A percentile compares a stretch with the other conserved stretches of the same genome.
phyloP scores from a whole-genome alignment of 2,329 filamentous ascomycete species.

The Pyrenophora seminiperda region DNA sequence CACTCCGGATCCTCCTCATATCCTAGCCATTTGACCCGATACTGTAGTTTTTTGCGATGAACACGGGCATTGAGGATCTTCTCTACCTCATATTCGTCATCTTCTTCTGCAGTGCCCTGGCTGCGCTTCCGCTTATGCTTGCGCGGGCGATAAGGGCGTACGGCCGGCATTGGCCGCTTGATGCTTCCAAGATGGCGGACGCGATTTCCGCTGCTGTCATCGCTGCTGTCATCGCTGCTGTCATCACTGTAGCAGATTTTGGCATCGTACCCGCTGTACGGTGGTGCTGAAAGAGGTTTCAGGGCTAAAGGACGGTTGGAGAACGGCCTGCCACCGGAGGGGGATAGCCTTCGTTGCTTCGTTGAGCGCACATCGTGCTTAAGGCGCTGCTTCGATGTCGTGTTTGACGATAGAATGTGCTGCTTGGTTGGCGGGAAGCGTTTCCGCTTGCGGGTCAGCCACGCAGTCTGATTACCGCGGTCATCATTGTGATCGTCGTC shows the following conservation, averaged over 20 bases:
- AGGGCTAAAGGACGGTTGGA: background rate
- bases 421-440: conserved; percentile 3
- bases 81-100: conserved; percentile 9
- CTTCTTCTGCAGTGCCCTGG: background rate
- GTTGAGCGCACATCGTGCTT: background rate
- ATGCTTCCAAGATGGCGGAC: background rate
- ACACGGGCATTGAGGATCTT: conserved; percentile 2
- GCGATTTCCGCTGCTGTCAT: no score
- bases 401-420: background rate
- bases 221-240: conserved; percentile 1
- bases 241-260: conserved; percentile 7
- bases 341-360: background rate
- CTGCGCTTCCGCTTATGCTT: conserved; percentile 3
- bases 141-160: background rate
- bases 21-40: conserved; percentile 5
- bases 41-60: conserved; percentile 1
- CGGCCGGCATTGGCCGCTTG: background rate
- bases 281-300: conserved; percentile 1
- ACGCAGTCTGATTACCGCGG: conserved; percentile 7
- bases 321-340: background rate
- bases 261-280: background rate
- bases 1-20: conserved; percentile 4
- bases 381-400: background rate
- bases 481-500: conserved; percentile 6
- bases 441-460: conserved; percentile 14